Conservation (phyloP, 176 grass and related monocot genomes). For the maize (Zea mays) region Zm-B73-REFERENCE-NAM-5.0 NC_050103.1:142171501-142172000, state of each 20-base stretch:
- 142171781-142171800: not conserved
- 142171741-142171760: slow-evolving; percentile 4
- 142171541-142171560: slow-evolving; percentile 99
- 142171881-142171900: too few relatives aligned
- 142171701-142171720: not conserved
- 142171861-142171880: too few relatives aligned
- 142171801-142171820: not conserved
- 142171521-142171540: slow-evolving; percentile 76
- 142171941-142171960: too few relatives aligned
- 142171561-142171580: slow-evolving; percentile 94
- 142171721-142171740: not conserved
- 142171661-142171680: slow-evolving; percentile 10
- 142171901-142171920: too few relatives aligned
- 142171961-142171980: not conserved
- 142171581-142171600: slow-evolving; percentile 98
- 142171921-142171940: too few relatives aligned
- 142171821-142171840: too few relatives aligned
- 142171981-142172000: slow-evolving; percentile 3
- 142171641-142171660: slow-evolving; percentile 3
- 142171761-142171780: not conserved
- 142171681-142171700: not conserved
- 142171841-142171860: too few relatives aligned
- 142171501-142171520: slow-evolving; percentile 92
- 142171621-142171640: slow-evolving; percentile 5
- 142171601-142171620: slow-evolving; percentile 13